Evolutionary conservation across 2,329 filamentous ascomycete genomes (phyloP), one percentile per base, ranked within the genome.

Genomic region (Fulvia fulva): DNA sequence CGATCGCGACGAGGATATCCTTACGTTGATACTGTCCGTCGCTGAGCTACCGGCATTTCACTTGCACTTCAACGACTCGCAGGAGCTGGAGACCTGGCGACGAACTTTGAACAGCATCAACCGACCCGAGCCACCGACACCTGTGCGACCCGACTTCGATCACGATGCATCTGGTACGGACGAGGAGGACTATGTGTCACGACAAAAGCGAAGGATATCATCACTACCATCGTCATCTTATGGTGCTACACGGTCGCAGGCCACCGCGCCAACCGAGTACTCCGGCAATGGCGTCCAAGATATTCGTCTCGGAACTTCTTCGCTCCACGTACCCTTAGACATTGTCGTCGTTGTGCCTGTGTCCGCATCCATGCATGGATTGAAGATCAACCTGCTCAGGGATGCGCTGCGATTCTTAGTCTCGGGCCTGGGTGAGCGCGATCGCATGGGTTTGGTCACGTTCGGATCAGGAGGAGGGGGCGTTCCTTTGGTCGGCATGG

Each of bases 301-400:
- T 19, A 72, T 70, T 74, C 67, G 78, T 22, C 66, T 75, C 69
- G 56, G 76, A 75, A 61, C 76, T 62, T 49, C 78, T 21, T 83
- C 87, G 5, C 73, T 93, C 50, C 94, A 99, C 71, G 90, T 97
- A 16, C 93, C 94, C 1, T 85, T 97, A 55, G 94, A 99, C 70
- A 87, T 99, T 28, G 93, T 99, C 0, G 91, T 97, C 0, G 94
- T 99, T 22, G 92, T 99, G 32, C 94, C 94, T 0, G 91, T 99
- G 5, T 97, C 94, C 0, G 96, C 93, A 0, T 97, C 94, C 0
- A 99, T 97, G 93, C 94, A 97, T 75, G 94, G 94, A n/a, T 84
- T 99, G 60, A 99, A 99, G 78, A 97, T 97, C 71, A 96, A 93
- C 61, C 81, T 99, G 1, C 85, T 99, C 14, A 87, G 91, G 44